A percentile compares a stretch with the other conserved stretches of the same genome.
These are phyloP conservation scores for Apophysomyces ossiformis DNA, from an alignment of 371 early-diverging fungal genomes.

Conservation along the genomic window DNA sequence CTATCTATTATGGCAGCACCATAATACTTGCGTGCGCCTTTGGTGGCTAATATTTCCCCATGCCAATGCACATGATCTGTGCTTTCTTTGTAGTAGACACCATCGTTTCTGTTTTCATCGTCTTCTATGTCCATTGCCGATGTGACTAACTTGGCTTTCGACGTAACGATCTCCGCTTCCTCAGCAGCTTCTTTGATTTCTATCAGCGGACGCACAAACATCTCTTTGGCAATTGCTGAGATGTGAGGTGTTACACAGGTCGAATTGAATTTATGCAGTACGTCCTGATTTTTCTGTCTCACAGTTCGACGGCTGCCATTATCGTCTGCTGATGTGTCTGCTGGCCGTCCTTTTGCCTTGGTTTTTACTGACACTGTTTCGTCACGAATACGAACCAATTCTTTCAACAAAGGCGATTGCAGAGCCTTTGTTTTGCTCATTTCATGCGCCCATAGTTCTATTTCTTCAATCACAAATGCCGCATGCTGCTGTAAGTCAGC, in stretches of 20 bases:
- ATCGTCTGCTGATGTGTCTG: constrained; percentile 10
- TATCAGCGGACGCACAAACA: constrained; percentile 44
- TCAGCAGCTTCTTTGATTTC: constrained; percentile 33
- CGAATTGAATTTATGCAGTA: constrained; percentile 28
- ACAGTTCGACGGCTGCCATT: constrained; percentile 9
- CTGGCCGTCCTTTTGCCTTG: neutral
- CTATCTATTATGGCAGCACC: constrained; percentile 18
- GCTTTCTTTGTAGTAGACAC: constrained; percentile 13
- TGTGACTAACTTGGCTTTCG: neutral
- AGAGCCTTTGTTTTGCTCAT: constrained; percentile 25
- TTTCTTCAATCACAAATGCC: constrained; percentile 34
- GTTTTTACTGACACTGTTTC: neutral
- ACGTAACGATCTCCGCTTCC: constrained; percentile 10
- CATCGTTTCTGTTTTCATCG: neutral
- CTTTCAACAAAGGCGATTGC: constrained; percentile 27
- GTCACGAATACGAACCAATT: constrained; percentile 15
- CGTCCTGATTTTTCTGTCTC: constrained; percentile 14
- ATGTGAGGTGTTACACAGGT: constrained; percentile 56
- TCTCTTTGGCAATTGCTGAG: constrained; percentile 46
- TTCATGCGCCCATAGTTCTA: constrained; percentile 27
- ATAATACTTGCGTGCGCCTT: constrained; percentile 21
- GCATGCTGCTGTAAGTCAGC: constrained; percentile 32
- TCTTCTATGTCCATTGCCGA: neutral
- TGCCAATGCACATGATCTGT: constrained; percentile 22
- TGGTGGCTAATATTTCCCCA: constrained; percentile 5